Conservation (phyloP, 371 early-diverging fungal species). For the Chytridium lagenaria region DNA sequence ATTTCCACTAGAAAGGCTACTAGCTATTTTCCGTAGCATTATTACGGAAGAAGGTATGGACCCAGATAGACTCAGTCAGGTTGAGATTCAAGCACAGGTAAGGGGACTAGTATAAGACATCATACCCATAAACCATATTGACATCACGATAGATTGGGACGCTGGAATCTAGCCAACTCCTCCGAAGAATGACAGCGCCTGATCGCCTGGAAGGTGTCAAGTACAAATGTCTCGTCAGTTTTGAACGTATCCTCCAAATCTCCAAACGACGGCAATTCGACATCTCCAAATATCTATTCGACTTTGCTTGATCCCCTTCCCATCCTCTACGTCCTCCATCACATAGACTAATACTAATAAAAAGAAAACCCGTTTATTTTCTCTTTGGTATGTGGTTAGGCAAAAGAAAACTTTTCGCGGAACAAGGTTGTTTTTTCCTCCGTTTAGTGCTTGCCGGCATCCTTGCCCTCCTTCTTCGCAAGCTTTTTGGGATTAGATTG, state of each 20-base stretch:
- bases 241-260: background rate
- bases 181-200: background rate
- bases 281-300: constrained; percentile 6
- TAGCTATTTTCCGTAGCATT: constrained; percentile 93
- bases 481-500: constrained; percentile 3
- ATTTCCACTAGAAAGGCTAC: constrained; percentile 90
- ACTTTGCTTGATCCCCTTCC: background rate
- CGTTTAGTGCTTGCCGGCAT: constrained; percentile 8
- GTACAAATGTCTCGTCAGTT: constrained; percentile 8
- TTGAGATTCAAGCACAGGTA: constrained; percentile 83
- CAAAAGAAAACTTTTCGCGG: background rate
- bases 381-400: background rate
- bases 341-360: no score
- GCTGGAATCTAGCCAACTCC: background rate
- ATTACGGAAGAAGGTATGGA: constrained; percentile 57
- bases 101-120: background rate
- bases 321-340: no score
- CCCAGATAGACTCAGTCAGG: constrained; percentile 64
- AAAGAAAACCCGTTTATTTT: background rate
- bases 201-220: background rate
- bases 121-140: background rate
- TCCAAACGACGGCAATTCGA: background rate
- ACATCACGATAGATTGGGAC: background rate
- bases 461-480: constrained; percentile 18
- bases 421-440: background rate